A percentile compares a stretch with the other conserved stretches of the same genome.
These are phyloP conservation scores for Inga oerstediana DNA, from an alignment of 306 rosid species.

Conservation along the genomic window DNA sequence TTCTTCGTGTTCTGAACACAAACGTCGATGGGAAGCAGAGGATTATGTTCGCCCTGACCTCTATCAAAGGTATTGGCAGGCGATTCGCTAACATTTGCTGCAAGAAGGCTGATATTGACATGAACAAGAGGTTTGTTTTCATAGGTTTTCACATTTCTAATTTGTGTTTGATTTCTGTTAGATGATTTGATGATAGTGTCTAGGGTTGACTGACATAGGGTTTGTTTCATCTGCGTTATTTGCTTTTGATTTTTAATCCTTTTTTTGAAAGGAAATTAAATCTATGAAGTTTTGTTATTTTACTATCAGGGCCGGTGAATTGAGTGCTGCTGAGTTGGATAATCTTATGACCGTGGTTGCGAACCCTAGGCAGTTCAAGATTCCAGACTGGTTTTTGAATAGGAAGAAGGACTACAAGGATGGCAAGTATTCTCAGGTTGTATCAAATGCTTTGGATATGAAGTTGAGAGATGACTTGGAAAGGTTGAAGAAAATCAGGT, in stretches of 20 bases:
- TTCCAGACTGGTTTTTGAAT: slow-evolving; percentile 54
- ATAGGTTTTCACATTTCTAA: background rate
- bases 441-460: slow-evolving; percentile 52
- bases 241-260: background rate
- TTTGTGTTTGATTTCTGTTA: background rate
- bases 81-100: slow-evolving; percentile 47
- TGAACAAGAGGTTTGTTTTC: slow-evolving; percentile 47
- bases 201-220: background rate
- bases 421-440: slow-evolving; percentile 52
- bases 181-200: background rate
- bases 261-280: background rate
- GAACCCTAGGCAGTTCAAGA: slow-evolving; percentile 51
- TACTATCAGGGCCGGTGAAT: slow-evolving; percentile 43
- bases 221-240: background rate
- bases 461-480: slow-evolving; percentile 57
- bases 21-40: slow-evolving; percentile 56
- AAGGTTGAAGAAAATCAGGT: slow-evolving; percentile 58
- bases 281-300: background rate
- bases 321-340: slow-evolving; percentile 52
- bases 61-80: slow-evolving; percentile 55
- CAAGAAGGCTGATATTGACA: slow-evolving; percentile 56
- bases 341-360: slow-evolving; percentile 51
- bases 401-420: slow-evolving; percentile 59
- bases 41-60: slow-evolving; percentile 50
- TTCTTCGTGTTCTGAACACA: slow-evolving; percentile 51